These are phyloP conservation scores for Globisporangium camurandrum DNA, from an alignment of 352 stramenopile genomes.

Conservation along the genomic window DNA sequence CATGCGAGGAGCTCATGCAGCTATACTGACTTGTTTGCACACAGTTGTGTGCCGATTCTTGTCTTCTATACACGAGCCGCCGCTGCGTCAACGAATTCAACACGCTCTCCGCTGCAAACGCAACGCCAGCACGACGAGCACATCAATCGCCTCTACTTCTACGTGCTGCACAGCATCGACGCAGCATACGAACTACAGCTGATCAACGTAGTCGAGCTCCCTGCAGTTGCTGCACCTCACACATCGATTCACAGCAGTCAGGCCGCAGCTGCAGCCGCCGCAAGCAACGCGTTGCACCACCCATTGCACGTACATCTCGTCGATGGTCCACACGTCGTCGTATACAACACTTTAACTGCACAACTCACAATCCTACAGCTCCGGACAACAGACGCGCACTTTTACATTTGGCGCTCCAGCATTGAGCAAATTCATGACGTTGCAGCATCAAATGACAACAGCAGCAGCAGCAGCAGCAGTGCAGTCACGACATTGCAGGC, in stretches of 20 bases:
- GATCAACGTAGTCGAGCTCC: conserved; percentile 11
- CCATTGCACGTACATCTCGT: conserved; percentile 21
- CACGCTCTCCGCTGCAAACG: background rate
- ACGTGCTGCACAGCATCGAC: background rate
- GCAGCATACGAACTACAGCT: conserved; percentile 6
- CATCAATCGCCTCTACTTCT: conserved; percentile 8
- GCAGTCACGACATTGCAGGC: background rate
- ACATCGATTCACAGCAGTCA: background rate
- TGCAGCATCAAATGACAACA: too few species aligned
- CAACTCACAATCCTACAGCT: conserved; percentile 18
- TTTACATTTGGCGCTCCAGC: conserved; percentile 16
- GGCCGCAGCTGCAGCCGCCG: background rate
- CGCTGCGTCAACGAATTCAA: background rate
- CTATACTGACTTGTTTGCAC: background rate
- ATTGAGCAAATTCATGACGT: background rate
- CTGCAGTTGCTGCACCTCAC: background rate
- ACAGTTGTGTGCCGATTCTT: conserved; percentile 5
- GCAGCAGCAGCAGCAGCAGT: background rate
- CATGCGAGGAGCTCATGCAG: too few species aligned
- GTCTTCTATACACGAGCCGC: conserved; percentile 3
- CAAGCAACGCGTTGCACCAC: too few species aligned
- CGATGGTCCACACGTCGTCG: conserved; percentile 29
- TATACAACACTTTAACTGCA: conserved; percentile 13
- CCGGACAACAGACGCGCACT: conserved; percentile 12
- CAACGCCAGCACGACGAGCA: background rate